phyloP scores from a whole-genome alignment of 495 filamentous ascomycete species.

The Articulospora tetracladia region DNA sequence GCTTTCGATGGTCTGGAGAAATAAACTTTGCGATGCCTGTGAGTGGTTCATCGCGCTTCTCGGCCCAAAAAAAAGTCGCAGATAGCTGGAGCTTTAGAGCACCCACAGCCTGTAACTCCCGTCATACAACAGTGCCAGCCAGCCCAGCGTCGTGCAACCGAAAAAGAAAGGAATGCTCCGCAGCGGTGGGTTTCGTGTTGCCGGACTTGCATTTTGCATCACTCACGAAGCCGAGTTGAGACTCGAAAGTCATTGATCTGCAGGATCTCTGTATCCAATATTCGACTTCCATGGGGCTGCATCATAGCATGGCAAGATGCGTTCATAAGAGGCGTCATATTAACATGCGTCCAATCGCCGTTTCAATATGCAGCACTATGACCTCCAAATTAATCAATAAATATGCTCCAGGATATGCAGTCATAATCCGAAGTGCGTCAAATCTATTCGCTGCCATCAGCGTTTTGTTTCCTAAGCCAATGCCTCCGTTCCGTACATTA shows the following conservation, averaged over 20 bases:
- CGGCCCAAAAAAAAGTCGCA: not conserved
- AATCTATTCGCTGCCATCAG: constrained; percentile 5
- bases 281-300: not conserved
- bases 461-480: constrained; percentile 12
- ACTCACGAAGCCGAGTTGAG: not conserved
- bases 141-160: not conserved
- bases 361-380: constrained; percentile 14
- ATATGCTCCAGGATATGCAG: constrained; percentile 6
- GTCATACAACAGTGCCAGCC: not conserved
- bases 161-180: not conserved
- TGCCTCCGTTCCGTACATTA: not conserved
- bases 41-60: constrained; percentile 4
- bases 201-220: not conserved
- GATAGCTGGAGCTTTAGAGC: not conserved
- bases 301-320: not conserved
- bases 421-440: constrained; percentile 10
- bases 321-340: constrained; percentile 17
- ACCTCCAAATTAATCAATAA: constrained; percentile 18
- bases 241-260: not conserved
- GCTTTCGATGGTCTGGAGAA: constrained; percentile 4
- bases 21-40: constrained; percentile 1
- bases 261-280: constrained; percentile 1
- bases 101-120: not conserved
- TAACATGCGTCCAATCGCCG: constrained; percentile 11
- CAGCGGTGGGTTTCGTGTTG: not conserved